Evolutionary conservation across 495 filamentous ascomycete species (phyloP), one percentile per base, ranked within the genome.

Genomic region (Neurospora tetrasperma): DNA sequence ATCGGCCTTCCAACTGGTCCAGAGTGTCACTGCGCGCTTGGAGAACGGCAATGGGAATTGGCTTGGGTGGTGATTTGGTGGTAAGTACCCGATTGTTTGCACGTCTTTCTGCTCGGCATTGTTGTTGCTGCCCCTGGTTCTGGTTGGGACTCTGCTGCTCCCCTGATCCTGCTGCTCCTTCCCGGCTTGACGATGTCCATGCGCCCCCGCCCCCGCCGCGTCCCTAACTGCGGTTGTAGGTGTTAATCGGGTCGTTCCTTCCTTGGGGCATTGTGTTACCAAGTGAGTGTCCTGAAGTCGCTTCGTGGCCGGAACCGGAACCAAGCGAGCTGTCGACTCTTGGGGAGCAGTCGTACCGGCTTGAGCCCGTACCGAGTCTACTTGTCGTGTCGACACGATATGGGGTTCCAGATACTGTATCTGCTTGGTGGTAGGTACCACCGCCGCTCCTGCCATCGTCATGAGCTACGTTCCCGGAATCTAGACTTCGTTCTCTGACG

Each of bases 171-270:
- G 54, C 16, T 31, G 54, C 23, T 62, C 54, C 54, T 62, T 62
- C 54, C 23, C 54, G 54, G 18, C 54, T 66, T 66, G 27, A 66
- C 5, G 54, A 66, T 18, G 54, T 66, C 54, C 54, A 66, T 66
- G 54, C 54, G 54, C 6, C 54, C 54, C 14, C 27, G 27, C 27
- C 54, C 54, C 54, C 54, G 27, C 54, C 54, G 54, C 54, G 54
- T 66, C 20, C 54, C 54, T 66, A 66, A 66, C 54, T 66, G 54
- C 27, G 70, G 70, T 71, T 54, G 44, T 71, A 46, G 70, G 39
- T 71, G 44, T 48, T 9, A 27, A 23, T 2, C 3, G 14, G 7
- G 14, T 2, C 1, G 23, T 66, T 66, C 27, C 54, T 7, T 66
- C 12, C 27, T 66, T 35, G 54, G 14, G 18, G 54, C 14, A 38